phyloP scores from a whole-genome alignment of 2,329 filamentous ascomycete genomes.

The Graphilbum sp. region DNA sequence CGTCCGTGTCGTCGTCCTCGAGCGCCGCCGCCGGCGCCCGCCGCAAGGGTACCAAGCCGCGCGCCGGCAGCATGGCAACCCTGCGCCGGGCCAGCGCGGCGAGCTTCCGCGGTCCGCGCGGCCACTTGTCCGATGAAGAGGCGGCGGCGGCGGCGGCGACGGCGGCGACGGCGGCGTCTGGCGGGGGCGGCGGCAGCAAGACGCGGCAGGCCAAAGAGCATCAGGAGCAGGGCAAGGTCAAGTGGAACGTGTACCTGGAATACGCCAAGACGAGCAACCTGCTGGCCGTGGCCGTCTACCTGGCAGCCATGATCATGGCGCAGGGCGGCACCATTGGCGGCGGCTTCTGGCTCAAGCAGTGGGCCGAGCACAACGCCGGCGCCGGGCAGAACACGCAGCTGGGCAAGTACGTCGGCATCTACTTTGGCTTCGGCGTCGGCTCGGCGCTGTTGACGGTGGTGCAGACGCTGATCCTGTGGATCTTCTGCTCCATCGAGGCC shows the following conservation, averaged over 20 bases:
- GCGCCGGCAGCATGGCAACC: conserved; percentile 58
- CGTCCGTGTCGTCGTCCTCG: conserved; percentile 9
- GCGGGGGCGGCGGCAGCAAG: conserved; percentile 48
- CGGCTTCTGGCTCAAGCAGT: conserved; percentile 85
- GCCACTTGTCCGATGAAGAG: conserved; percentile 75
- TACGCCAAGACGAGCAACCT: conserved; percentile 94
- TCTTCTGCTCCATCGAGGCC: conserved; percentile 98
- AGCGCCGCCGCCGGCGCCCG: neutral
- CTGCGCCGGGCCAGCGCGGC: conserved; percentile 81
- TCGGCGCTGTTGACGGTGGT: conserved; percentile 71
- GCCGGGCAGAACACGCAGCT: conserved; percentile 55
- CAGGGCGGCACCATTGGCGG: conserved; percentile 73
- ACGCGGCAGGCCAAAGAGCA: conserved; percentile 79
- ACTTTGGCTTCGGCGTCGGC: conserved; percentile 87
- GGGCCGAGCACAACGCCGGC: conserved; percentile 65
- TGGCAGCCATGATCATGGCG: conserved; percentile 58
- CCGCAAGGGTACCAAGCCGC: conserved; percentile 30
- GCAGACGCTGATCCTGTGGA: conserved; percentile 93
- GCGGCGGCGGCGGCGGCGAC: too few relatives aligned
- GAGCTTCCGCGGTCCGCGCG: conserved; percentile 72
- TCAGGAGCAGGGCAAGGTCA: conserved; percentile 89
- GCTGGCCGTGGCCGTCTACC: conserved; percentile 64
- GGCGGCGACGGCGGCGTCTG: too few relatives aligned
- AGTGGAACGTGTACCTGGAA: conserved; percentile 87
- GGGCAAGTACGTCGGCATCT: conserved; percentile 85